Conservation (phyloP, 1,139 yeast genomes). For the Pichia sp. region DNA sequence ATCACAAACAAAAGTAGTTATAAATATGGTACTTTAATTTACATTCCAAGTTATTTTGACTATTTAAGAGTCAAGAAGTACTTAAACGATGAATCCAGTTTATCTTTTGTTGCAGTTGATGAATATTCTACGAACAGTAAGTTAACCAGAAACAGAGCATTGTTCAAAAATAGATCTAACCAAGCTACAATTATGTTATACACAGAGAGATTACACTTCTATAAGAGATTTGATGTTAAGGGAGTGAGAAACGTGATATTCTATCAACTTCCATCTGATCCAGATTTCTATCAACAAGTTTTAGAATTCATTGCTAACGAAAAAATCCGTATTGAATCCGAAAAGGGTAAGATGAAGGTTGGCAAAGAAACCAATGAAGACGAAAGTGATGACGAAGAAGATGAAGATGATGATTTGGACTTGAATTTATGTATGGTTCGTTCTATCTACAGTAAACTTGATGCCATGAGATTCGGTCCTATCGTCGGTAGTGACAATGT, state of each 20-base stretch:
- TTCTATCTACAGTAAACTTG: conserved; percentile 75
- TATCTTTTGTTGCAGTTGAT: conserved; percentile 65
- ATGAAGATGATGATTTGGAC: conserved; percentile 48
- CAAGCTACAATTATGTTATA: conserved; percentile 67
- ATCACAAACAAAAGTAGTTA: conserved; percentile 55
- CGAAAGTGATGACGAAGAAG: conserved; percentile 19
- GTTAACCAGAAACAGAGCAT: conserved; percentile 66
- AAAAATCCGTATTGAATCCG: conserved; percentile 40
- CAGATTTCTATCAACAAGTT: conserved; percentile 77
- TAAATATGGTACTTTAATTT: conserved; percentile 70
- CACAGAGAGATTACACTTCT: conserved; percentile 93
- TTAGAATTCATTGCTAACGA: conserved; percentile 53
- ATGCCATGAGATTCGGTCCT: conserved; percentile 75
- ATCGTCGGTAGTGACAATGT: conserved; percentile 82
- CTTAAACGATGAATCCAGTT: conserved; percentile 60
- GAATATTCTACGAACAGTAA: conserved; percentile 79
- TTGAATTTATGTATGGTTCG: conserved; percentile 66
- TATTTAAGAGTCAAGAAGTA: conserved; percentile 75
- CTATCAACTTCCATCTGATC: conserved; percentile 85
- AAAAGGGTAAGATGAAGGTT: conserved; percentile 12
- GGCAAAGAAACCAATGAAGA: conserved; percentile 12
- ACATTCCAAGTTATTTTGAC: conserved; percentile 86
- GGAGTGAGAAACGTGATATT: conserved; percentile 86
- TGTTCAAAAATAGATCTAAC: conserved; percentile 42
- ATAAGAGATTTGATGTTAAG: conserved; percentile 75